A percentile compares a stretch with the other conserved stretches of the same genome.
phyloP scores from a whole-genome alignment of 352 stramenopile genomes.

The Phytophthora fragariae region DNA sequence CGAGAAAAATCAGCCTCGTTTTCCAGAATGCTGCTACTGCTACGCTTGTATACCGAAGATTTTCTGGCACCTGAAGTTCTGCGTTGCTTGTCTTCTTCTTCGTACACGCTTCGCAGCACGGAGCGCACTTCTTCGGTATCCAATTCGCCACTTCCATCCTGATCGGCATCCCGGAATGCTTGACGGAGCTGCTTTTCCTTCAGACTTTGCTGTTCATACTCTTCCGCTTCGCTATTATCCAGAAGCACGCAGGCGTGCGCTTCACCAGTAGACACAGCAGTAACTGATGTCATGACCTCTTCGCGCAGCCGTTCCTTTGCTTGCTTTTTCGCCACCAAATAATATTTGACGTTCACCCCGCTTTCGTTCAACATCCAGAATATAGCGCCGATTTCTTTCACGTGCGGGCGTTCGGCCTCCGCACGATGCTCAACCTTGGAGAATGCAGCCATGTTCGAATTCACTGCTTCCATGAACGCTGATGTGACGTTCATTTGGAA shows the following conservation, averaged over 20 bases:
- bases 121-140: constrained; percentile 79
- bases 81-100: constrained; percentile 70
- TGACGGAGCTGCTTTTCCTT: constrained; percentile 89
- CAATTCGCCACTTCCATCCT: constrained; percentile 78
- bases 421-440: constrained; percentile 60
- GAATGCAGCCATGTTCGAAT: constrained; percentile 71
- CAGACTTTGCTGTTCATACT: constrained; percentile 80
- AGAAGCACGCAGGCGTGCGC: constrained; percentile 71
- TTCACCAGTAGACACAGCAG: constrained; percentile 55
- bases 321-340: constrained; percentile 78
- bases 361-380: constrained; percentile 90
- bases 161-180: constrained; percentile 80
- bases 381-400: constrained; percentile 82
- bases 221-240: constrained; percentile 71
- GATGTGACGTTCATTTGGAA: constrained; percentile 89
- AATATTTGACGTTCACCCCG: constrained; percentile 84
- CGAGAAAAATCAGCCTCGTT: constrained; percentile 68
- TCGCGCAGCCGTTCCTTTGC: constrained; percentile 52
- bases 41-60: constrained; percentile 42
- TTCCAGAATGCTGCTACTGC: constrained; percentile 61
- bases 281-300: constrained; percentile 67
- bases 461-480: constrained; percentile 85
- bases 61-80: constrained; percentile 38
- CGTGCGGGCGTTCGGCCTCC: constrained; percentile 68
- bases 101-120: constrained; percentile 76